These are phyloP conservation scores for Eutrema salsugineum DNA, from an alignment of 441 rosid genomes.

Conservation along the genomic window DNA sequence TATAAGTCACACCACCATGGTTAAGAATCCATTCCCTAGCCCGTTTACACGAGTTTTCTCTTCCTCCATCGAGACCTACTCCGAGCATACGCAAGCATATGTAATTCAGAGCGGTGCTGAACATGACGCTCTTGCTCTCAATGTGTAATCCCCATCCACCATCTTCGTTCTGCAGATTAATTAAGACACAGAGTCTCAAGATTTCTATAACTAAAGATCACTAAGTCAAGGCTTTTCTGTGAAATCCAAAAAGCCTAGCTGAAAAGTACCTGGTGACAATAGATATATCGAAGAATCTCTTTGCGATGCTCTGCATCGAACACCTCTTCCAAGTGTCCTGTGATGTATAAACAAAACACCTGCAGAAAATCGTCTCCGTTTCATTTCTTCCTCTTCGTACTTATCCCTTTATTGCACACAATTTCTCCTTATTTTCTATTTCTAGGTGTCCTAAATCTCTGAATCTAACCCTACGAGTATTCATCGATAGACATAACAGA, in stretches of 20 bases:
- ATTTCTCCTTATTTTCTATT: no score
- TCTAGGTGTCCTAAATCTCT: background rate
- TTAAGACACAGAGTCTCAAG: background rate
- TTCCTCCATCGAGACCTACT: background rate
- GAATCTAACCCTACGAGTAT: background rate
- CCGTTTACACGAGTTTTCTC: background rate
- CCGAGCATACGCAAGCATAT: constrained; percentile 17
- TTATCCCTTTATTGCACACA: background rate
- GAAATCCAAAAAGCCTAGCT: background rate
- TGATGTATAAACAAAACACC: constrained; percentile 13
- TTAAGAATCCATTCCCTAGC: constrained; percentile 10
- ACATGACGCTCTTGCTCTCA: constrained; percentile 12
- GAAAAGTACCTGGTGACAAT: constrained; percentile 12
- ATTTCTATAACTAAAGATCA: background rate
- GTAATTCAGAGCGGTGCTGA: background rate
- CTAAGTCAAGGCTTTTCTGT: background rate
- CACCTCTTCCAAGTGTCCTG: constrained; percentile 1
- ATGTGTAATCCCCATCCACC: constrained; percentile 20
- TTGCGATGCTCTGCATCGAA: constrained; percentile 16
- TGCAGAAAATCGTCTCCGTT: background rate
- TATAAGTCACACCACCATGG: constrained; percentile 14
- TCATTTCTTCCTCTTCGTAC: background rate
- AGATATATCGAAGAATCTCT: constrained; percentile 16
- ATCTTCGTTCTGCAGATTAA: constrained; percentile 6
- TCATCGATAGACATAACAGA: background rate